These are phyloP conservation scores for Phaeosphaeria sp. DNA, from an alignment of 2,329 filamentous ascomycete species.

Conservation along the genomic window DNA sequence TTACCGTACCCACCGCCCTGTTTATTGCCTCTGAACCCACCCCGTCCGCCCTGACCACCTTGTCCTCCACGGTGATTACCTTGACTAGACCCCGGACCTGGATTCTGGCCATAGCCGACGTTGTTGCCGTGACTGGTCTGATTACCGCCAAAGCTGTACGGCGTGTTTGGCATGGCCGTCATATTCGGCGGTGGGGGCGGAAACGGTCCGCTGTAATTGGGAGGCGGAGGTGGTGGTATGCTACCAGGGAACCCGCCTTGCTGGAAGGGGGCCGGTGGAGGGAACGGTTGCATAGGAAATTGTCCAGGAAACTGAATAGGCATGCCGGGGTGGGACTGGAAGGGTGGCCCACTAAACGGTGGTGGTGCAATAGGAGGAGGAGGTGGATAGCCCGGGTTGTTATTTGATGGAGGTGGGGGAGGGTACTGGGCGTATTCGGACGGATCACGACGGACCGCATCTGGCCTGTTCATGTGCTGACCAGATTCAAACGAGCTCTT, in stretches of 20 bases:
- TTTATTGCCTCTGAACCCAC: slow-evolving; percentile 20
- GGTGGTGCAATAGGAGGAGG: slow-evolving; percentile 7
- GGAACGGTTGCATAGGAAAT: slow-evolving; percentile 24
- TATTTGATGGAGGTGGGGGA: slow-evolving; percentile 5
- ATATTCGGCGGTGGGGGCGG: slow-evolving; percentile 27
- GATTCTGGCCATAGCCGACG: slow-evolving; percentile 12
- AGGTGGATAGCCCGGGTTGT: slow-evolving; percentile 16
- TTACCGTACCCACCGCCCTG: slow-evolving; percentile 20
- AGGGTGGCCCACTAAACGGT: slow-evolving; percentile 25
- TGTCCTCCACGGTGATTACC: slow-evolving; percentile 18
- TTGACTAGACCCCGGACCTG: slow-evolving; percentile 13
- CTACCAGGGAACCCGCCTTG: slow-evolving; percentile 14
- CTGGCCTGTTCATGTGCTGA: slow-evolving; percentile 16
- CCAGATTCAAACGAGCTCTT: slow-evolving; percentile 13
- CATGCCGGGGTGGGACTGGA: slow-evolving; percentile 20
- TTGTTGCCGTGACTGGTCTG: slow-evolving; percentile 15
- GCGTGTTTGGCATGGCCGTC: slow-evolving; percentile 17
- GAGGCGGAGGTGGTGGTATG: slow-evolving; percentile 32
- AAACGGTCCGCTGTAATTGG: slow-evolving; percentile 30
- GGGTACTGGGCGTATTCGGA: slow-evolving; percentile 14
- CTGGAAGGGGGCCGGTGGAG: slow-evolving; percentile 30
- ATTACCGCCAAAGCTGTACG: slow-evolving; percentile 16
- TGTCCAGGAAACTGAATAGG: slow-evolving; percentile 27
- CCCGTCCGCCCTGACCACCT: slow-evolving; percentile 12
- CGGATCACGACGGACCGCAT: slow-evolving; percentile 8